Evolutionary conservation across 139 green algal genomes (phyloP).

Genomic region (Raphidocelis subcapitata): DNA sequence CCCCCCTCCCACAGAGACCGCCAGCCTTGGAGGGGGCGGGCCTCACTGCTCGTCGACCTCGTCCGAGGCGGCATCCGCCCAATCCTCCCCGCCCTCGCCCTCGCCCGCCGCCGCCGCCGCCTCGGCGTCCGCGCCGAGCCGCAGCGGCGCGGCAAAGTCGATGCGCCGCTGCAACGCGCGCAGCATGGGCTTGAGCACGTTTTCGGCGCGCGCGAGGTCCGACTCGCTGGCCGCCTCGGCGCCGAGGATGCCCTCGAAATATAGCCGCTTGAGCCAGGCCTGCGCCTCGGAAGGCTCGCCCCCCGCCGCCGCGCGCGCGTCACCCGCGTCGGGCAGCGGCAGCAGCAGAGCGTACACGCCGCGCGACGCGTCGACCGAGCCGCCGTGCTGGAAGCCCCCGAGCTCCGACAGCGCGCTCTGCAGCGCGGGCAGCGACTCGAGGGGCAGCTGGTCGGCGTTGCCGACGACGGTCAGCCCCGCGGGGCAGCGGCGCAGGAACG

Average conservation of each 20-base stretch:
- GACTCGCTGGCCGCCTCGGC: background rate
- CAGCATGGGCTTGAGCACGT: background rate
- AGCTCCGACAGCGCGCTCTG: conserved; percentile 36
- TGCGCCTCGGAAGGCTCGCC: background rate
- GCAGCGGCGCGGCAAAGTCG: conserved; percentile 23
- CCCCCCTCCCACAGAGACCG: too few relatives aligned
- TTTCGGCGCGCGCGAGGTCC: background rate
- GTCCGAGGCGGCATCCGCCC: too few relatives aligned
- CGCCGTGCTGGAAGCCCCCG: conserved; percentile 35
- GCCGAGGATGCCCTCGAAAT: background rate
- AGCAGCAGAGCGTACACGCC: conserved; percentile 21
- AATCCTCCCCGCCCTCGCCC: background rate
- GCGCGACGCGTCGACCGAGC: background rate
- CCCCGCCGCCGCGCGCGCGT: background rate
- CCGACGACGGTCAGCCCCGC: conserved; percentile 28
- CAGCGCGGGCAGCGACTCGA: conserved; percentile 32
- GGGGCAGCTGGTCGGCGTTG: conserved; percentile 19
- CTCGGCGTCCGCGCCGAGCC: background rate
- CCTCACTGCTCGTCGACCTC: too few relatives aligned
- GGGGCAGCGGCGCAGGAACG: conserved; percentile 32
- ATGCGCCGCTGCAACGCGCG: conserved; percentile 20
- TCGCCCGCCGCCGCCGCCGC: background rate
- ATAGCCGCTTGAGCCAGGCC: conserved; percentile 5
- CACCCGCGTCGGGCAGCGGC: conserved; percentile 1
- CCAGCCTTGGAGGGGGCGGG: too few relatives aligned